Percentiles rank a stretch among this genome's conserved stretches.
Conservation (phyloP, 352 stramenopile species). For the Pelagophyceae sp. region DNA sequence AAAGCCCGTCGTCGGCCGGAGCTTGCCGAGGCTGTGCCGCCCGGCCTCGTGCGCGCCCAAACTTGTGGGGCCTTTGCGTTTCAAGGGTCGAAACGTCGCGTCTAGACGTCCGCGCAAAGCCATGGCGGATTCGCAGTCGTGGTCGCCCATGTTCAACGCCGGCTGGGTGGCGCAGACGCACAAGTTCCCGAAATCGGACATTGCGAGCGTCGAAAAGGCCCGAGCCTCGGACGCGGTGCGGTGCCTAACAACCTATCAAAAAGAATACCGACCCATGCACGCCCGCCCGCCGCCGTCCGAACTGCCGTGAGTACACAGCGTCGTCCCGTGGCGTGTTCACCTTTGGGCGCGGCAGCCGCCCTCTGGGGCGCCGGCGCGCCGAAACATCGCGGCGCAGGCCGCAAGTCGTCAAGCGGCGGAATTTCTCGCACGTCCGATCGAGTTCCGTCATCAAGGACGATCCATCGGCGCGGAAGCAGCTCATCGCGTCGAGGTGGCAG, state of each 20-base stretch:
- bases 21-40: too few species aligned
- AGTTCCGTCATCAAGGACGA: background rate
- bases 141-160: background rate
- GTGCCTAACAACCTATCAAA: background rate
- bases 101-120: too few species aligned
- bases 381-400: background rate
- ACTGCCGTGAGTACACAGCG: background rate
- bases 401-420: background rate
- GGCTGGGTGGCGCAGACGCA: background rate
- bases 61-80: too few species aligned
- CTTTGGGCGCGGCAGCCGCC: background rate
- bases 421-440: background rate
- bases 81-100: too few species aligned
- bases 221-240: background rate
- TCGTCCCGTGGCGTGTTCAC: too few species aligned
- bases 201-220: background rate
- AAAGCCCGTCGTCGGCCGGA: too few species aligned
- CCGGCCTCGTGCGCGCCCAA: too few species aligned
- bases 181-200: background rate
- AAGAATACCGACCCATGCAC: background rate
- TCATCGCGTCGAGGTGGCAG: background rate
- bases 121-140: background rate
- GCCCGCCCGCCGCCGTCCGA: background rate
- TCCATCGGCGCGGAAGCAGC: background rate
- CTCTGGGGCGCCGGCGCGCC: background rate